These are phyloP conservation scores for Leishmania mexicana DNA, from an alignment of 208 protist species.

Conservation along the genomic window DNA sequence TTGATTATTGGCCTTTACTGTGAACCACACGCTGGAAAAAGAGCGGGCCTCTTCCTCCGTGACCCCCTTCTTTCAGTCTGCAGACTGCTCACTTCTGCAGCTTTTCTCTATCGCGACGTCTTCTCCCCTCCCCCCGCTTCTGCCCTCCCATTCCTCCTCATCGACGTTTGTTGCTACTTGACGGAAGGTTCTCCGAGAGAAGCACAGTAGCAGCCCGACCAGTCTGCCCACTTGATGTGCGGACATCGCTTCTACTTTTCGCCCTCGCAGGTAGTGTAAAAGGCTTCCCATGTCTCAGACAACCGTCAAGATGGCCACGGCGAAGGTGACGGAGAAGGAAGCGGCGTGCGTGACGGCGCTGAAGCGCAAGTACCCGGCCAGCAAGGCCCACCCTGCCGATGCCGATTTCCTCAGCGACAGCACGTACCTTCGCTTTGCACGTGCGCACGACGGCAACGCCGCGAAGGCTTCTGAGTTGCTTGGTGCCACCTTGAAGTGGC, in stretches of 20 bases:
- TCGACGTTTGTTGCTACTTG: too few relatives aligned
- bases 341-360: conserved; percentile 43
- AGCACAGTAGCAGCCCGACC: background rate
- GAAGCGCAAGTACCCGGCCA: conserved; percentile 34
- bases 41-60: too few relatives aligned
- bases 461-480: conserved; percentile 54
- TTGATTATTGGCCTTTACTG: too few relatives aligned
- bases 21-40: too few relatives aligned
- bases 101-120: too few relatives aligned
- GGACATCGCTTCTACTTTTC: background rate
- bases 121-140: too few relatives aligned
- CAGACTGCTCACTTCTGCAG: too few relatives aligned
- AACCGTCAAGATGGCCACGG: conserved; percentile 16
- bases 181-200: background rate
- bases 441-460: conserved; percentile 44
- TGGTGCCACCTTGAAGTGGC: conserved; percentile 50
- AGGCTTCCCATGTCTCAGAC: background rate
- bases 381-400: conserved; percentile 30
- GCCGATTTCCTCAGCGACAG: conserved; percentile 51
- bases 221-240: background rate
- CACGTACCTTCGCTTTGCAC: conserved; percentile 72
- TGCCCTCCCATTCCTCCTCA: too few relatives aligned
- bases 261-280: background rate
- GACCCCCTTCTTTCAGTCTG: too few relatives aligned
- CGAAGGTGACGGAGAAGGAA: conserved; percentile 38